Evolutionary conservation across 352 stramenopile genomes (phyloP), one percentile per base, ranked within the genome.

Genomic region (Globisporangium ultimum): DNA sequence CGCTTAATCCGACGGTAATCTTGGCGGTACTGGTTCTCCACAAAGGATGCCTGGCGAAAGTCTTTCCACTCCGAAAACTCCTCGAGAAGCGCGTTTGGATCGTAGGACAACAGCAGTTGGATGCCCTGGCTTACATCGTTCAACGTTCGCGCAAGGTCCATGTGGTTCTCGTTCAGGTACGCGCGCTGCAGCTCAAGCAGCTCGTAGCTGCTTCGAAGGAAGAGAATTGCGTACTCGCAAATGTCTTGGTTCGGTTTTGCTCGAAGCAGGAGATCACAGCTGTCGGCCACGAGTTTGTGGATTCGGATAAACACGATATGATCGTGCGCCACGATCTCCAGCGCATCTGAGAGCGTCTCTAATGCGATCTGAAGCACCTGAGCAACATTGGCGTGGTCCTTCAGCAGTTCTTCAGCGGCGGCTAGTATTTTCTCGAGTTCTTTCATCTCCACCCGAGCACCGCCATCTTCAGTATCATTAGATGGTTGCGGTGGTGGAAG

Each of bases 101-200:
- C 81, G 55, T 88, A 81, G 10, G 87, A 95, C 10, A 98, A 70
- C 58, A 98, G 70, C 34, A 97, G 63, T 55, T 96, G 79, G 54
- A 98, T 96, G 21, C 78, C 87, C 50, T 98, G 89, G 22, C 89
- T 94, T 55, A 98, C 80, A 53, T 98, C 94, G 51, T 97, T 93
- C 34, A 94, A 76, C 32, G 92, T 98, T 48, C 87, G 73, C 40
- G 88, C 94, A 15, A 98, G 69, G 64, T 97, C 89, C 52, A 97
- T 93, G 64, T 98, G 92, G 63, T 97, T 87, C 18, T 74, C 58
- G 64, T 95, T 92, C 36, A 96, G 61, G 41, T 89, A 85, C 47
- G 63, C 60, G 17, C 75, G 70, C 70, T 98, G 91, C n/a, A 97
- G 73, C 70, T 95, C 80, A 4, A 97, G 73, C 54, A 98, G 71